Percentiles rank a stretch among this genome's conserved stretches.
These are phyloP conservation scores for Lathyrus aphaca DNA, from an alignment of 306 rosid genomes.

Conservation along the genomic window DNA sequence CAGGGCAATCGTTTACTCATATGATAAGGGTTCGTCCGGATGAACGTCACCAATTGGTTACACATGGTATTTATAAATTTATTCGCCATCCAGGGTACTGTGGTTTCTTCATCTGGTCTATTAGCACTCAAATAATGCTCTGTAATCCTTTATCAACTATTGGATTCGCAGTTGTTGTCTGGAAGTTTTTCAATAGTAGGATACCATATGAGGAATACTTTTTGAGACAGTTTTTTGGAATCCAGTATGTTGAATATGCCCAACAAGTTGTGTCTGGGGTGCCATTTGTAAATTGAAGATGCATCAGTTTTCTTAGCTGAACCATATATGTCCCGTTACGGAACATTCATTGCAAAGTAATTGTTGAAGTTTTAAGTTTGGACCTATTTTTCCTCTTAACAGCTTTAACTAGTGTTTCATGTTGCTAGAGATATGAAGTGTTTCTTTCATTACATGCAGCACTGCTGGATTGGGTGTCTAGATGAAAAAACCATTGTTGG, in stretches of 20 bases:
- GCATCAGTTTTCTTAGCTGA: conserved; percentile 6
- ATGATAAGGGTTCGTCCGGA: conserved; percentile 57
- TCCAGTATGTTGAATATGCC: conserved; percentile 64
- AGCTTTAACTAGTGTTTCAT: conserved; percentile 17
- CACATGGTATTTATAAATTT: conserved; percentile 70
- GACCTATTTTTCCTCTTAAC: conserved; percentile 6
- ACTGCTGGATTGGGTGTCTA: conserved; percentile 23
- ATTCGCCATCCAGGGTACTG: conserved; percentile 87
- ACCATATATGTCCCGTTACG: conserved; percentile 22
- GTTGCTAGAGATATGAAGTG: conserved; percentile 21
- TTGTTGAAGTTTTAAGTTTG: conserved; percentile 8
- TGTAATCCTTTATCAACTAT: conserved; percentile 81
- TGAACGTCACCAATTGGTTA: conserved; percentile 64
- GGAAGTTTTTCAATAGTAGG: conserved; percentile 57
- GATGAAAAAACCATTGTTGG: neutral
- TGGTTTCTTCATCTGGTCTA: conserved; percentile 86
- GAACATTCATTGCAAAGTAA: neutral
- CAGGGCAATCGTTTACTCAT: conserved; percentile 81
- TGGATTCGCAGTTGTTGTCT: conserved; percentile 68
- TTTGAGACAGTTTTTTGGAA: conserved; percentile 77
- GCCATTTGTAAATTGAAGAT: conserved; percentile 67
- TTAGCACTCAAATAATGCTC: conserved; percentile 92
- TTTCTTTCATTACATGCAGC: conserved; percentile 18
- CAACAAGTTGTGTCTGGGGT: conserved; percentile 69
- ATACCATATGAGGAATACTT: conserved; percentile 82